Evolutionary conservation across 2,329 filamentous ascomycete species (phyloP), one percentile per base, ranked within the genome.

Genomic region (Verticillium albo-atrum): DNA sequence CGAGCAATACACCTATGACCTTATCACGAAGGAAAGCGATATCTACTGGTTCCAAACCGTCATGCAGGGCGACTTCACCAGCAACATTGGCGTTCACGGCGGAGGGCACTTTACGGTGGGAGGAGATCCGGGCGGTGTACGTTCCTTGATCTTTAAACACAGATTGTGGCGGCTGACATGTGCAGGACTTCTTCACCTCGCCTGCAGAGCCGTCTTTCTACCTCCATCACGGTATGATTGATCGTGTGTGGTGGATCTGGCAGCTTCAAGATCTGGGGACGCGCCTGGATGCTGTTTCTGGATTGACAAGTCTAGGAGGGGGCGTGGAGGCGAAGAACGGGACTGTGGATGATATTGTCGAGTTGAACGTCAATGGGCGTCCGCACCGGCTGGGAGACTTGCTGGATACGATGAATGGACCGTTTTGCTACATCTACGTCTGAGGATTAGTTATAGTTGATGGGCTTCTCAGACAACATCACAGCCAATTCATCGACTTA

Each of bases 81-180:
- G 73, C 5, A 64, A 68, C 37, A 66, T 66, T 37, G 73, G 73
- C 25, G 69, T 77, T 15, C 76, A 75, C 59, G 68, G 69, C 3
- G 74, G 67, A 0, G 75, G 75, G 1, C 76, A 78, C 63, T 77
- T 72, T 62, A 69, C 71, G 25, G 68, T 78, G 1, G 70, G 71
- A 2, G 73, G 73, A 25, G 73, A 75, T 34, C 72, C 72, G 1
- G 74, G 68, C n/a, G 56, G 57, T 17, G 59, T 60, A 55, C 17
- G 59, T 54, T 32, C 12, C 26, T 14, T 20, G 17, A 9, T 10
- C 3, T 27, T 26, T 42, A 20, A 50, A 25, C 52, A 30, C 9
- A 37, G 20, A 3, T 34, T 2, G 14, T 6, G 35, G 10, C n/a
- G 15, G 35, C 35, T 37, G 35, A 37, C 17, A 37, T 12, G 1